Evolutionary conservation across 768 basidiomycete species (phyloP), one percentile per base, ranked within the genome.

Genomic region (Tricholoma bakamatsutake): DNA sequence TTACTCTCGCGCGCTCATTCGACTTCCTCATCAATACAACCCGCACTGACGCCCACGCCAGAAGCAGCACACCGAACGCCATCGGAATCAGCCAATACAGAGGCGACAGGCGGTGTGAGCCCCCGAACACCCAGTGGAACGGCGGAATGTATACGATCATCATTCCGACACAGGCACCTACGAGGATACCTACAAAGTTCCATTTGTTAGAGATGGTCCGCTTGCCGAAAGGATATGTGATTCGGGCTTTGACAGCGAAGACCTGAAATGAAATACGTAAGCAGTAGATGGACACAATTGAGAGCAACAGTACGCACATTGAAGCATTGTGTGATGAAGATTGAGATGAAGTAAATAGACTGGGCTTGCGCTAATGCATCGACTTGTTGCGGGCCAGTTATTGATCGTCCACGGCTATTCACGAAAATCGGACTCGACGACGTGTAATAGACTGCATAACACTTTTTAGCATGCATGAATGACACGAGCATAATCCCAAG

Each of bases 111-210:
- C 72, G 76, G 65, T 74, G 65, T 0, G 82, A 78, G 12, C 84
- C 85, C 2, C 83, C 83, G 62, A 87, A 87, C 11, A 86, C 85
- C 59, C 83, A 80, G 59, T 83, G 84, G 40, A 87, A 68, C 37
- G 85, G 85, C 15, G 85, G 85, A 0, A 82, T 83, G 66, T 87
- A 87, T 60, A 86, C 73, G 62, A 86, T 78, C 65, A 85, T 84
- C 70, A 87, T 82, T 46, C 82, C 83, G 12, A 87, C 72, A 52
- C 76, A 78, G 12, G 82, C 84, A 12, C 84, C 84, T 0, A 72
- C 80, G 21, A 84, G 34, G 57, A 87, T 85, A 15, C 84, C 84
- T 30, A 72, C 69, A 57, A 87, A 85, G 68, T 86, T 87, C 71
- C 77, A 84, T 58, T 75, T 74, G 72, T 87, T 87, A 46, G 76